Evolutionary conservation across 345 rosid species (phyloP).

Genomic region (Eucalyptus regnans): DNA sequence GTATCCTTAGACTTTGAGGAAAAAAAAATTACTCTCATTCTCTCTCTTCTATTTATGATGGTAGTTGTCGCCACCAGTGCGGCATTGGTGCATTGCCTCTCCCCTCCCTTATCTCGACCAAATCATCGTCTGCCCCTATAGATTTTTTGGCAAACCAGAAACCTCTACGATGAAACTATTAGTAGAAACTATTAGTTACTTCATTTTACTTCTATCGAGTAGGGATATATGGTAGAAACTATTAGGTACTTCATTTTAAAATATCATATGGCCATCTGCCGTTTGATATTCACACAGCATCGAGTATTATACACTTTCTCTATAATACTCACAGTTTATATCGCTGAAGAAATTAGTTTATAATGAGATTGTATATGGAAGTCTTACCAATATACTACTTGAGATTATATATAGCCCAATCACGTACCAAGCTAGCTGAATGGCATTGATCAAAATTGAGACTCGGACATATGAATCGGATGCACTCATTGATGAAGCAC

Average conservation of each 20-base stretch:
- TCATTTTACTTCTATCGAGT: too few species aligned
- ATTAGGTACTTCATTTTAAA: too few species aligned
- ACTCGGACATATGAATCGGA: neutral
- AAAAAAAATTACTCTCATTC: too few species aligned
- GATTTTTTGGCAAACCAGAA: neutral
- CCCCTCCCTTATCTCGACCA: neutral
- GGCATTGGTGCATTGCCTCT: neutral
- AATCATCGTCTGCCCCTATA: neutral
- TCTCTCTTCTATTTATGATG: neutral
- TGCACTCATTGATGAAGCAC: neutral
- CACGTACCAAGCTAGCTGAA: neutral
- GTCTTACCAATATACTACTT: too few species aligned
- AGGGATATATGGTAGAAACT: too few species aligned
- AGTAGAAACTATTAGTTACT: too few species aligned
- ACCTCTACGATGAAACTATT: neutral
- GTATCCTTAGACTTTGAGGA: neutral
- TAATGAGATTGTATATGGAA: too few species aligned
- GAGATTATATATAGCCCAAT: neutral
- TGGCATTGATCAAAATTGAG: neutral
- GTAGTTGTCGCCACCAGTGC: neutral
- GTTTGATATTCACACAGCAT: too few species aligned
- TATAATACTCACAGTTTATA: too few species aligned
- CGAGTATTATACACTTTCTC: too few species aligned
- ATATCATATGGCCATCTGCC: too few species aligned
- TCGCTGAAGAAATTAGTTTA: too few species aligned